phyloP scores from a whole-genome alignment of 1,284 basidiomycete genomes.

The Lignosus rhinocerotis region DNA sequence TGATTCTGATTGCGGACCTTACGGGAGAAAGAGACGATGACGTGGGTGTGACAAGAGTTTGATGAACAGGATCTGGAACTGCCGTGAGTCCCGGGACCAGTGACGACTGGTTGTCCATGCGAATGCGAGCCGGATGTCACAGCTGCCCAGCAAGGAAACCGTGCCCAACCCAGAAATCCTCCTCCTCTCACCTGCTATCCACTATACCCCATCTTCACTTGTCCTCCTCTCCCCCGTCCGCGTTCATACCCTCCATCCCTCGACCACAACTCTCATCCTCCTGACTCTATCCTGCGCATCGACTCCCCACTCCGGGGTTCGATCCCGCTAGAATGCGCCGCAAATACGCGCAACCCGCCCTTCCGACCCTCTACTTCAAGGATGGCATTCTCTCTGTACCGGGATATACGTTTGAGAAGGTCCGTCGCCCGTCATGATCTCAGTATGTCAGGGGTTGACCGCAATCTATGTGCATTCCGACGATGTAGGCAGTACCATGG shows the following conservation, averaged over 20 bases:
- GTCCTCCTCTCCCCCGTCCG: neutral
- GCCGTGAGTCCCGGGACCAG: too few relatives aligned
- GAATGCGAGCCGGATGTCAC: neutral
- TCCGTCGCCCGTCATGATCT: conserved; percentile 25
- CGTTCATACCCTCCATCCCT: neutral
- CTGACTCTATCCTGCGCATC: neutral
- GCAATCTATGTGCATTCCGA: neutral
- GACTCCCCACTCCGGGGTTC: conserved; percentile 8
- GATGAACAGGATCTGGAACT: neutral
- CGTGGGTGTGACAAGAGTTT: neutral
- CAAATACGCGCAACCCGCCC: conserved; percentile 38
- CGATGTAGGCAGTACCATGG: conserved; percentile 56
- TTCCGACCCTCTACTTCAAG: conserved; percentile 40
- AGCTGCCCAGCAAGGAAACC: conserved; percentile 6
- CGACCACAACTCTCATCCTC: neutral
- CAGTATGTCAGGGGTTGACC: neutral
- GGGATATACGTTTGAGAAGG: conserved; percentile 70
- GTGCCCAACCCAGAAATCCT: conserved; percentile 1
- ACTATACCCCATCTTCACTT: neutral
- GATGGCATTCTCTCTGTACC: conserved; percentile 64
- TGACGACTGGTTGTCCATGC: neutral
- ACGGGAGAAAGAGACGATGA: too few relatives aligned
- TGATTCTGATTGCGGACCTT: too few relatives aligned
- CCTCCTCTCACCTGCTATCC: neutral
- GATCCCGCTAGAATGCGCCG: conserved; percentile 32